Base-by-base conservation (phyloP, 2,329 filamentous ascomycete genomes). In the Annulohypoxylon truncatum region DNA sequence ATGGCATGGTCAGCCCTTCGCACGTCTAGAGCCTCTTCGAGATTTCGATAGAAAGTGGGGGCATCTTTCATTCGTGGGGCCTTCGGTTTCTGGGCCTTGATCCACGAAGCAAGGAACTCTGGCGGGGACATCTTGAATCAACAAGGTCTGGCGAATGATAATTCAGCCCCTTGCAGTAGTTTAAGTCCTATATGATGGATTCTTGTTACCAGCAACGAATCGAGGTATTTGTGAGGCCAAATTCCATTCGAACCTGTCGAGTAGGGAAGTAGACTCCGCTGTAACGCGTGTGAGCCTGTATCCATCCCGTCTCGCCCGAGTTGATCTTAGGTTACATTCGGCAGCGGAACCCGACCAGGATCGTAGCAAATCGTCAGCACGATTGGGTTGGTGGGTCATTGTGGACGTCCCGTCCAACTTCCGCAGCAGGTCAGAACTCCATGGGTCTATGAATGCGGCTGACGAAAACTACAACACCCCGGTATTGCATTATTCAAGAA, bases 11-110 rank as follows among this genome's bases (percentile, higher is more conserved):
- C 64, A 1, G 60, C 60, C 1, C 77, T 68, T 4, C 69, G 69
- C 2, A 68, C 40, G 53, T 79, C 78, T 0, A 79, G 71, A 2
- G 72, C 71, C 24, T 76, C 71, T 31, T 79, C 77, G 2, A 79
- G 72, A 42, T 79, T 79, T 6, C 72, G 74, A 33, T 74, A 66
- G 55, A 72, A 75, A 15, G 54, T 51, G 28, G 68, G 62, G 42
- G 48, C 61, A 44, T 68, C 48, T 51, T 66, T 65, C 68, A 66
- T 66, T 29, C 40, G 52, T 4, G 62, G 58, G n/a, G 26, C 62
- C 24, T 54, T 60, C 13, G 46, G 59, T 42, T 35, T 53, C 58
- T 69, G 66, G 8, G 40, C 66, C 46, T 61, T 63, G 28, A 63
- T 64, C 61, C 65, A 68, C 4, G 56, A 44, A 29, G 52, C 42